Evolutionary conservation across 2,329 filamentous ascomycete species (phyloP), one percentile per base, ranked within the genome.

Genomic region (Stachybotrys elegans): DNA sequence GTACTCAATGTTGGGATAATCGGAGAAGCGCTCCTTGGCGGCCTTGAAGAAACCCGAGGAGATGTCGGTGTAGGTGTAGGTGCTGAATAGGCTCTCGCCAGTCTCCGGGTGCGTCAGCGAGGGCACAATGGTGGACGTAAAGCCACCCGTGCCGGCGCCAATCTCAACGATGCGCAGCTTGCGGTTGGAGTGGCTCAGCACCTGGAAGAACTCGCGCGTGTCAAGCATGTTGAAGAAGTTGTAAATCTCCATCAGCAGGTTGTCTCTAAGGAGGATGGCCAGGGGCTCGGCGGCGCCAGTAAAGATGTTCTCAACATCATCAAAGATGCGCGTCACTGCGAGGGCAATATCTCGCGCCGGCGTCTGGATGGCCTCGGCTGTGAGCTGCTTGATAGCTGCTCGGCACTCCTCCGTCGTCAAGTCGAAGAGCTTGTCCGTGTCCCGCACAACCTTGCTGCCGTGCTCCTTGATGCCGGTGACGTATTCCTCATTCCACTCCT

Each of bases 31-130:
- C 14, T 51, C 44, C 19, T 49, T 44, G 3, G 58, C 60, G 3
- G 37, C 29, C 6, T 43, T 43, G 36, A 65, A 59, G 46, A 61
- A 62, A 5, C 42, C 51, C 11, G 48, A 25, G 7, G 62, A 68
- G 3, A 68, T 58, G 39, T 71, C 67, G 2, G 66, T 68, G 43
- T 57, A 70, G 0, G 57, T 61, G 47, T 69, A 67, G 9, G 27
- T 34, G 16, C 12, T 23, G 36, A 21, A 39, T 14, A 22, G 17
- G 11, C 20, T 14, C 13, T 23, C 36, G 17, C 20, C 36, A 22
- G 20, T 22, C n/a, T 34, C n/a, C 3, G 14, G 21, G 6, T 6
- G 22, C 19, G 17, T 36, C 13, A 40, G 38, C 11, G 7, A 22
- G 14, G 5, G 13, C 2, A 29, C 6, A 22, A 39, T 23, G 4